phyloP scores from a whole-genome alignment of 306 rosid genomes.

The Gleditsia sinensis region DNA sequence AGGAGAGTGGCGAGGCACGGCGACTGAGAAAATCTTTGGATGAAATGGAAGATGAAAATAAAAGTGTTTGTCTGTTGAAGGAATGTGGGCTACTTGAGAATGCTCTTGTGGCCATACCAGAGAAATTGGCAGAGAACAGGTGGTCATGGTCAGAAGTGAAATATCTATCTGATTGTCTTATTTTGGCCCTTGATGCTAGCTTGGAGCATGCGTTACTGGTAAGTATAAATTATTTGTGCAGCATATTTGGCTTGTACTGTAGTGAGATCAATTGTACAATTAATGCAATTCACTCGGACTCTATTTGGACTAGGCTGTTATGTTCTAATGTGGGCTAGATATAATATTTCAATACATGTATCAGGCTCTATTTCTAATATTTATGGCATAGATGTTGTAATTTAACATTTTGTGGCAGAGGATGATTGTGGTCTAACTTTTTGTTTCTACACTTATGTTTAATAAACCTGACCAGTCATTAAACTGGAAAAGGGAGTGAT shows the following conservation, averaged over 20 bases:
- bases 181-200: conserved; percentile 95
- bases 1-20: conserved; percentile 98
- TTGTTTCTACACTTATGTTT: not conserved
- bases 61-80: conserved; percentile 60
- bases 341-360: not conserved
- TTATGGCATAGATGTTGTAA: not conserved
- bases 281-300: not conserved
- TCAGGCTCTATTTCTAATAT: not conserved
- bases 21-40: conserved; percentile 81
- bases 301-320: not conserved
- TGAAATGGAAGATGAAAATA: conserved; percentile 81
- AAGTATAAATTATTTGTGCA: conserved; percentile 39
- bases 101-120: conserved; percentile 71
- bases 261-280: not conserved
- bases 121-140: conserved; percentile 63
- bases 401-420: not conserved
- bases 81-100: conserved; percentile 80
- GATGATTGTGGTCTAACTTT: not conserved
- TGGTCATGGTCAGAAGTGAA: conserved; percentile 97
- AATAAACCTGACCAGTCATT: not conserved
- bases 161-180: conserved; percentile 84
- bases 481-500: not conserved
- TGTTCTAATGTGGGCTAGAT: not conserved
- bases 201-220: conserved; percentile 95
- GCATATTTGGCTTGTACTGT: not conserved